A percentile compares a stretch with the other conserved stretches of the same genome.
Evolutionary conservation across 495 filamentous ascomycete species (phyloP).

Genomic region (Annulohypoxylon bovei): DNA sequence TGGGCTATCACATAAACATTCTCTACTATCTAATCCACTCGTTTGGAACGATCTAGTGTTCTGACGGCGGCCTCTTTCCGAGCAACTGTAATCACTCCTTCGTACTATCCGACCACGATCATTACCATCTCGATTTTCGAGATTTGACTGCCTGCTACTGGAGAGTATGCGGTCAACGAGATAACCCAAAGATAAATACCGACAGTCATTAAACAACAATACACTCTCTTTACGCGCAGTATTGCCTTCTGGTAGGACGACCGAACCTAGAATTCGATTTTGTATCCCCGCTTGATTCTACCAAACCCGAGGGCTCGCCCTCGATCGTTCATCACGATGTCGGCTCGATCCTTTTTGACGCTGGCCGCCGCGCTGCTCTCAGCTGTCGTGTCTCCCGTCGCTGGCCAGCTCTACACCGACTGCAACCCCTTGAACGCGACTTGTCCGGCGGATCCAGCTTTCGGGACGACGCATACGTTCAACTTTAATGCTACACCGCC

Average conservation of each 20-base stretch:
- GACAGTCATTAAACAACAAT: background rate
- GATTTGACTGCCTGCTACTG: background rate
- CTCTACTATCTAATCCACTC: background rate
- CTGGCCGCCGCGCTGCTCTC: slow-evolving; percentile 56
- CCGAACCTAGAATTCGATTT: background rate
- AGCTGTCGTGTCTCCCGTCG: slow-evolving; percentile 51
- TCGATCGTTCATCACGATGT: slow-evolving; percentile 43
- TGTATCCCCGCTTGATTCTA: background rate
- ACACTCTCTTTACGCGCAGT: slow-evolving; percentile 1
- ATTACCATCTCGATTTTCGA: background rate
- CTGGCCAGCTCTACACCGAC: slow-evolving; percentile 69
- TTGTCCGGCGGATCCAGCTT: slow-evolving; percentile 72
- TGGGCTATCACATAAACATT: background rate
- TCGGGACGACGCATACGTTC: slow-evolving; percentile 64
- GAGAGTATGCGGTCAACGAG: slow-evolving; percentile 30
- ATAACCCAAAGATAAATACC: slow-evolving; percentile 9
- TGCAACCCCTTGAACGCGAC: slow-evolving; percentile 73
- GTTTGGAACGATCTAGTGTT: background rate
- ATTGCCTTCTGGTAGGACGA: background rate
- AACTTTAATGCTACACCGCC: slow-evolving; percentile 74
- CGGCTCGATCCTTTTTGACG: slow-evolving; percentile 42
- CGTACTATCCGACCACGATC: background rate
- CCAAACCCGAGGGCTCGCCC: slow-evolving; percentile 1
- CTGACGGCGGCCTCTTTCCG: slow-evolving; percentile 4
- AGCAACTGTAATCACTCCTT: background rate